A percentile compares a stretch with the other conserved stretches of the same genome.
These are phyloP conservation scores for Hortiboletus rubellus DNA, from an alignment of 1,284 basidiomycete genomes.

Conservation along the genomic window DNA sequence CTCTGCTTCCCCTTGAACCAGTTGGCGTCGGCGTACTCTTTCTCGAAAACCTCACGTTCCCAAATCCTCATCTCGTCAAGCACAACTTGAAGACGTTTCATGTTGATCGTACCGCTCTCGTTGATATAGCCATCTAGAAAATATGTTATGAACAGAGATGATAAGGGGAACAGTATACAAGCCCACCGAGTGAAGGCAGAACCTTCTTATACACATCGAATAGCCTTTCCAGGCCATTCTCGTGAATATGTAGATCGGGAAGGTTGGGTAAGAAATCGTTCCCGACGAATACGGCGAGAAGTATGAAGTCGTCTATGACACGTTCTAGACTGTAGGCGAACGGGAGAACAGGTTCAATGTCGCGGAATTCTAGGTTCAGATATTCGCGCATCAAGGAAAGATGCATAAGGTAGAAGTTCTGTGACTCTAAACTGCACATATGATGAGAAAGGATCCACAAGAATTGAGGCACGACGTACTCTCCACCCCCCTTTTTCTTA, in stretches of 20 bases:
- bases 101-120: constrained; percentile 83
- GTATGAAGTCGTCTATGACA: constrained; percentile 97
- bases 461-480: constrained; percentile 45
- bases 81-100: constrained; percentile 80
- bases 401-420: constrained; percentile 95
- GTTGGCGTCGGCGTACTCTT: constrained; percentile 83
- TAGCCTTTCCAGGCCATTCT: constrained; percentile 89
- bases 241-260: constrained; percentile 96
- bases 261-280: constrained; percentile 98
- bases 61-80: constrained; percentile 86
- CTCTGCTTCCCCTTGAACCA: constrained; percentile 91
- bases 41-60: constrained; percentile 90
- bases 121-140: constrained; percentile 88
- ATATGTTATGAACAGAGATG: neutral
- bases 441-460: constrained; percentile 9
- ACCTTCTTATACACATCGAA: constrained; percentile 96
- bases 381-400: constrained; percentile 96
- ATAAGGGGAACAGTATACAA: neutral
- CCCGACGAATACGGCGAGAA: constrained; percentile 94
- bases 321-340: constrained; percentile 86
- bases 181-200: constrained; percentile 74
- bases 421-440: constrained; percentile 67
- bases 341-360: constrained; percentile 57
- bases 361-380: constrained; percentile 90
- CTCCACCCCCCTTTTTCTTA: constrained; percentile 67